Conservation (phyloP, 805 yeast species). For the Komagataella mondaviorum region DNA sequence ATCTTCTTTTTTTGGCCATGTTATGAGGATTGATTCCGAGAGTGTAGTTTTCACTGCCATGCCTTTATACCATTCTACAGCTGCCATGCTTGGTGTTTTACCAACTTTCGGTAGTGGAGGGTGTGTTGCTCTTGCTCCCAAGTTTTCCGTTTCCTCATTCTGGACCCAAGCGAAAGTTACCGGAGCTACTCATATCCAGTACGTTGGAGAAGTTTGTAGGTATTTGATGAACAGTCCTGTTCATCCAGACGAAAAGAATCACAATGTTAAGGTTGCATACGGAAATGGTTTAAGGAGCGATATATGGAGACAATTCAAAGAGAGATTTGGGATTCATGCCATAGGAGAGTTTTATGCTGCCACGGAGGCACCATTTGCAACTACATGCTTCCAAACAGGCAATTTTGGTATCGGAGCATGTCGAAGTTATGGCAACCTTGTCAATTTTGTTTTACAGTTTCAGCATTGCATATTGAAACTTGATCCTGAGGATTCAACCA, state of each 20-base stretch:
- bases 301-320: conserved; percentile 73
- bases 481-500: conserved; percentile 69
- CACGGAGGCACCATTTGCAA: conserved; percentile 84
- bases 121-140: conserved; percentile 63
- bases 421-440: conserved; percentile 55
- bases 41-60: conserved; percentile 74
- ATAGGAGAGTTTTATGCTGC: conserved; percentile 91
- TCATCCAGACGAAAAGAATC: conserved; percentile 53
- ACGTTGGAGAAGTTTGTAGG: conserved; percentile 92
- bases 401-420: conserved; percentile 81
- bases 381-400: conserved; percentile 69
- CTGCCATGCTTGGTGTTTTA: conserved; percentile 73
- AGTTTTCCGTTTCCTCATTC: conserved; percentile 71
- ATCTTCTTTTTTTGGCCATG: conserved; percentile 51
- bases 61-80: conserved; percentile 95
- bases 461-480: conserved; percentile 55
- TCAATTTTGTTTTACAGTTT: conserved; percentile 34
- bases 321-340: conserved; percentile 57
- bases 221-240: conserved; percentile 56
- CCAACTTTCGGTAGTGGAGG: conserved; percentile 52
- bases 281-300: conserved; percentile 90
- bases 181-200: conserved; percentile 72
- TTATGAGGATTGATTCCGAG: conserved; percentile 39
- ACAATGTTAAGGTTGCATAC: conserved; percentile 54
- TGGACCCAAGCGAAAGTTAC: conserved; percentile 79